Evolutionary conservation across 108 stramenopile species (phyloP).

Genomic region (Nitzschia putrida): DNA sequence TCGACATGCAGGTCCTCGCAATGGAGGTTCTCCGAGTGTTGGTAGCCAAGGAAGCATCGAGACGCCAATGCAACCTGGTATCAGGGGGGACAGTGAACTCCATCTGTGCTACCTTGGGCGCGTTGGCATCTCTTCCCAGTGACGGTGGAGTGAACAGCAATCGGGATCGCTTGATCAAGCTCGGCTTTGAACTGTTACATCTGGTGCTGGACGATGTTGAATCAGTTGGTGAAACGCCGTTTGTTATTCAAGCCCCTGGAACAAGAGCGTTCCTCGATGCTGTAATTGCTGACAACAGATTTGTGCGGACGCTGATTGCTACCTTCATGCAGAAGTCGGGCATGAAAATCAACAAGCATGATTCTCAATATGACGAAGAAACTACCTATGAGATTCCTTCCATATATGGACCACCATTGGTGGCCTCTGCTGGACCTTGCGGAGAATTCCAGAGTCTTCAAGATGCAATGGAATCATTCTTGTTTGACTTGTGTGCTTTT

Average conservation of each 20-base stretch:
- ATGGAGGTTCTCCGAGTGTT: constrained; percentile 61
- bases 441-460: constrained; percentile 44
- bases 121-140: no score
- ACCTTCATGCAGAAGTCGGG: constrained; percentile 44
- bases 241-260: constrained; percentile 34
- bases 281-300: constrained; percentile 40
- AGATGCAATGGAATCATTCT: constrained; percentile 48
- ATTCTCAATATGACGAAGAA: constrained; percentile 17
- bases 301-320: constrained; percentile 52
- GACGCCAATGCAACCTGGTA: constrained; percentile 34
- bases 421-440: constrained; percentile 43
- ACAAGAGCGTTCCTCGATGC: constrained; percentile 47
- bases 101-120: constrained; percentile 43
- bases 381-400: constrained; percentile 28
- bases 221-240: constrained; percentile 16
- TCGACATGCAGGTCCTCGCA: constrained; percentile 24
- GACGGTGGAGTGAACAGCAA: background rate
- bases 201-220: constrained; percentile 49
- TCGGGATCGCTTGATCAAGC: constrained; percentile 27
- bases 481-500: constrained; percentile 54
- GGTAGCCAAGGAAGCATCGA: constrained; percentile 17
- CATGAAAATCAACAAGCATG: constrained; percentile 40
- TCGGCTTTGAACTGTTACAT: constrained; percentile 61
- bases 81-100: constrained; percentile 25
- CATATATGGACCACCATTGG: constrained; percentile 57